phyloP scores from a whole-genome alignment of 306 rosid species.

The Amphicarpaea edgeworthii region DNA sequence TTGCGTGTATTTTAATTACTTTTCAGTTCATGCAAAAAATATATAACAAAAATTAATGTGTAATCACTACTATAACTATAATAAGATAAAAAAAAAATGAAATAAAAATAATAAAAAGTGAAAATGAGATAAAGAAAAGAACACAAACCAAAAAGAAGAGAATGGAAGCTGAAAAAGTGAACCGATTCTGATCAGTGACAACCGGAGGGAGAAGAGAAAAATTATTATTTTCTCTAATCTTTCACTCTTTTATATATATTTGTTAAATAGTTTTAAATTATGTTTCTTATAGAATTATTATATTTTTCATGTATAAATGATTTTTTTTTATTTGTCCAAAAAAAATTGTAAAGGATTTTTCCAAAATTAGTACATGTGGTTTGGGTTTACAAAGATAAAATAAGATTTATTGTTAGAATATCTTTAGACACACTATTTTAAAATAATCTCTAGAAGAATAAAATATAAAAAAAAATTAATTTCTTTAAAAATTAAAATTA shows the following conservation, averaged over 20 bases:
- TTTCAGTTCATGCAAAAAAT: constrained; percentile 49
- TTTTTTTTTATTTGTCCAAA: no score
- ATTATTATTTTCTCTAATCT: background rate
- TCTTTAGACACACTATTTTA: no score
- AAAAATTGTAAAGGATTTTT: no score
- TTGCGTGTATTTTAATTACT: background rate
- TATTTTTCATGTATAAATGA: background rate
- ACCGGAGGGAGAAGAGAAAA: background rate
- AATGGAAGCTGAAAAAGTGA: background rate
- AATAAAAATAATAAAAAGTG: background rate
- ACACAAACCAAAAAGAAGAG: background rate
- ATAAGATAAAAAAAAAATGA: background rate
- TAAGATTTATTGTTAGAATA: no score
- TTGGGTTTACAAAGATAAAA: no score
- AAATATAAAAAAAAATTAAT: no score
- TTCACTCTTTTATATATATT: background rate
- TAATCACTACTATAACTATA: constrained; percentile 9
- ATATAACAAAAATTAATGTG: background rate
- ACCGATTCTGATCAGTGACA: background rate
- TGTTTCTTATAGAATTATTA: background rate
- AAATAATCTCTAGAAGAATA: no score
- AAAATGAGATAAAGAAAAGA: constrained; percentile 16
- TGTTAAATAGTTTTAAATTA: background rate
- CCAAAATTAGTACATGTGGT: background rate
- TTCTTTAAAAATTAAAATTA: no score